Evolutionary conservation across 768 basidiomycete genomes (phyloP), one percentile per base, ranked within the genome.

Genomic region (Fistulinella prunicolor): DNA sequence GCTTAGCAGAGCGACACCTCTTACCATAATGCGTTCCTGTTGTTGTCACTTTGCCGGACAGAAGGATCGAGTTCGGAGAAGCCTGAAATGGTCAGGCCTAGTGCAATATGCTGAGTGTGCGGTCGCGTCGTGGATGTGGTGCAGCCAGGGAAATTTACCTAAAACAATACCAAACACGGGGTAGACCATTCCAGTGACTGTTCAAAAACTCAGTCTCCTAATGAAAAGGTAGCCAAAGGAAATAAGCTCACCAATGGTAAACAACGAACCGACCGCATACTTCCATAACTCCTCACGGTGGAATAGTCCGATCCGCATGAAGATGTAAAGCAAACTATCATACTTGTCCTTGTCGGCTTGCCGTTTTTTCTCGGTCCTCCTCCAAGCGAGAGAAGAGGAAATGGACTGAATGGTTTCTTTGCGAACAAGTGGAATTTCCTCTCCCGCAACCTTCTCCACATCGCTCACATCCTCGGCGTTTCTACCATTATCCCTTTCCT

Each of bases 141-240:
- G 10, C 7, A 1, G 6, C 9, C 0, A 37, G n/a, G 38, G 10
- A 22, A 43, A 47, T 65, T 53, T 42, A 65, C 77, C 72, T 58
- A 78, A 89, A 14, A 89, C 76, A 39, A 92, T 73, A 56, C 84
- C 82, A 58, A 85, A 87, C 1, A 78, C 75, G 3, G 88, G 89
- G 60, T 85, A 88, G 12, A 86, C 78, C 70, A 81, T 73, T 36
- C 88, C 88, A 36, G 78, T 77, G 50, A 55, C 56, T 66, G 24
- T 46, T 23, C 19, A 21, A 17, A 38, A 19, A 5, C 17, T 20
- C 2, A 20, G 21, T 36, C 29, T 13, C 38, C 47, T n/a, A n/a
- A n/a, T 14, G n/a, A 34, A 41, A 3, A 9, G 19, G 14, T 12
- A 29, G 26, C 16, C 17, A 36, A 47, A 47, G 14, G 9, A 36